Evolutionary conservation across 768 basidiomycete species (phyloP), one percentile per base, ranked within the genome.

Genomic region (Termitomyces titanicus): DNA sequence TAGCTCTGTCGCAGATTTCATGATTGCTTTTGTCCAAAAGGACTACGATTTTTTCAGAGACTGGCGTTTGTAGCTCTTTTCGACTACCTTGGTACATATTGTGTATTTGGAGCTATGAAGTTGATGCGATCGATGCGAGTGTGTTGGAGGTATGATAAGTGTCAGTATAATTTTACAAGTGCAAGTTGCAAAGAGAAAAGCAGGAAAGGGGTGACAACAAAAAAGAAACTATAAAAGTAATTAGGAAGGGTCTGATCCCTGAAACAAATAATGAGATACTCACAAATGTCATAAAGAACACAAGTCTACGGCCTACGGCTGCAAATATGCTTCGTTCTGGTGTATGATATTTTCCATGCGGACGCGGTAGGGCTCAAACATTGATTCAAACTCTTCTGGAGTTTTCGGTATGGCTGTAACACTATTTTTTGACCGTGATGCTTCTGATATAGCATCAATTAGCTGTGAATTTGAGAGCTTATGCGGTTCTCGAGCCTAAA

Each of bases 1-100:
- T 1, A 92, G 91, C 15, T 86, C 84, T 9, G 76, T 88, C 17
- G 85, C 87, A 38, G 92, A 94, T 54, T 94, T 92, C 64, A 94
- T 97, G 92, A 73, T 97, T 29, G 66, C 73, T 15, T 79, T 84
- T 61, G 84, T 88, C 24, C 73, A 78, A 49, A 66, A 63, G 39
- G 87, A 92, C 60, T 79, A 77, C 65, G 85, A 85, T 35, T 86
- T 79, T 68, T 93, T 93, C 72, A 75, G 72, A 55, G 86, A 87
- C 40, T 91, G 89, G 88, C 78, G 83, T 49, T 27, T 87, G 66
- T 84, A 74, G 64, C 58, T 50, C 15, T 47, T 15, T 18, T 31
- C n/a, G 33, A 35, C 17, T 31, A 29, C 34, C 5, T 57, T 59
- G 27, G 15, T 54, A 61, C 50, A 57, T 51, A 33, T 38, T 53